Evolutionary conservation across 2,329 filamentous ascomycete genomes (phyloP).

Genomic region (Penicillium thymicola): DNA sequence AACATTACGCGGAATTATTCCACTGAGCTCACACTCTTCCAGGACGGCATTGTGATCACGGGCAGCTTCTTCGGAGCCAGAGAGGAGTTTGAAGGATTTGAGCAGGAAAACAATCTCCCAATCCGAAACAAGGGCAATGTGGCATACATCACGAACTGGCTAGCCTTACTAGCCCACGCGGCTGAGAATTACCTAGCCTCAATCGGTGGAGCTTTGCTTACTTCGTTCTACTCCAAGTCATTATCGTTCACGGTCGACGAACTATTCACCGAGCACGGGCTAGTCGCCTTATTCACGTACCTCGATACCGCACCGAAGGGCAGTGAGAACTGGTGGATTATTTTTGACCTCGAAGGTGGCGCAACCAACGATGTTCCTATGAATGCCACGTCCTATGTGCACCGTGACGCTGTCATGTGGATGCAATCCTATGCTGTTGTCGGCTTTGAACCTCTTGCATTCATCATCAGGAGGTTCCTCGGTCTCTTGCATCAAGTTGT

Average conservation of each 20-base stretch:
- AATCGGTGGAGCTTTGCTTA: constrained; percentile 40
- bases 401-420: constrained; percentile 63
- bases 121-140: constrained; percentile 17
- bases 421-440: constrained; percentile 61
- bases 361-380: constrained; percentile 55
- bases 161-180: constrained; percentile 26
- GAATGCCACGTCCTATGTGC: constrained; percentile 60
- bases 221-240: constrained; percentile 58
- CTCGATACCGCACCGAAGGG: constrained; percentile 50
- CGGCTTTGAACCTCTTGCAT: constrained; percentile 39
- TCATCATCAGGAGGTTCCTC: constrained; percentile 50
- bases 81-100: constrained; percentile 51
- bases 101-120: constrained; percentile 27
- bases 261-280: constrained; percentile 45
- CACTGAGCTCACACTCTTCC: constrained; percentile 54
- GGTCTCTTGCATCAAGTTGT: constrained; percentile 48
- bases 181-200: constrained; percentile 26
- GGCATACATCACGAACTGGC: constrained; percentile 29
- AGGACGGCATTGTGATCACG: constrained; percentile 55
- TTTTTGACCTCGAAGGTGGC: constrained; percentile 62
- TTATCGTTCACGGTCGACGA: constrained; percentile 53
- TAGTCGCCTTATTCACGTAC: constrained; percentile 54
- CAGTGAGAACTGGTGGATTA: constrained; percentile 58
- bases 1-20: constrained; percentile 58
- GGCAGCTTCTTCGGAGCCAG: constrained; percentile 61